These are phyloP conservation scores for Tylopilus rubrobrunneus DNA, from an alignment of 768 basidiomycete genomes.

Conservation along the genomic window DNA sequence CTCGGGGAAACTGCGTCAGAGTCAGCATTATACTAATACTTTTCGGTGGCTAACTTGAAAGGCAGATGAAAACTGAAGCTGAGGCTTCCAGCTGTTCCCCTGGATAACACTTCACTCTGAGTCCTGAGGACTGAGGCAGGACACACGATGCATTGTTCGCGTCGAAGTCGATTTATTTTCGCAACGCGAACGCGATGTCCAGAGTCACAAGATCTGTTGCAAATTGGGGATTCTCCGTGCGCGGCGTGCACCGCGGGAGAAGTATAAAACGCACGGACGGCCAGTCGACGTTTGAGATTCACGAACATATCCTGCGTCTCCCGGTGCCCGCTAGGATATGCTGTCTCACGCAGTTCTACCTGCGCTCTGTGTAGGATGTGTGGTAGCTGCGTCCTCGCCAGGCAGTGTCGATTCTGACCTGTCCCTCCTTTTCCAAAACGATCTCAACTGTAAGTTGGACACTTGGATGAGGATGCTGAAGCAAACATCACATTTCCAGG, in stretches of 20 bases:
- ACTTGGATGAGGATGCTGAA: background rate
- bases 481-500: background rate
- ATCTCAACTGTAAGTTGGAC: conserved; percentile 8
- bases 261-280: too few species aligned
- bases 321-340: background rate
- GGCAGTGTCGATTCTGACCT: conserved; percentile 4
- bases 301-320: background rate
- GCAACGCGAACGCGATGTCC: too few species aligned
- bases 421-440: conserved; percentile 9
- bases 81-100: background rate
- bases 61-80: too few species aligned
- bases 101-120: background rate
- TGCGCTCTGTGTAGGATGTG: background rate
- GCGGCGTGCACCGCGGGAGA: too few species aligned
- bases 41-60: too few species aligned
- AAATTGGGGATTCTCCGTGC: too few species aligned
- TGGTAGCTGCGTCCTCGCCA: conserved; percentile 2
- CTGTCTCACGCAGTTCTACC: background rate
- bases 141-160: background rate
- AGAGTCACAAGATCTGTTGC: too few species aligned
- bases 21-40: too few species aligned
- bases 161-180: too few species aligned
- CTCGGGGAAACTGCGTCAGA: too few species aligned
- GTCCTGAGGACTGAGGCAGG: too few species aligned
- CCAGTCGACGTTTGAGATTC: too few species aligned